Conservation (phyloP, 148 eudicot genomes). For the Chenopodium album region DNA sequence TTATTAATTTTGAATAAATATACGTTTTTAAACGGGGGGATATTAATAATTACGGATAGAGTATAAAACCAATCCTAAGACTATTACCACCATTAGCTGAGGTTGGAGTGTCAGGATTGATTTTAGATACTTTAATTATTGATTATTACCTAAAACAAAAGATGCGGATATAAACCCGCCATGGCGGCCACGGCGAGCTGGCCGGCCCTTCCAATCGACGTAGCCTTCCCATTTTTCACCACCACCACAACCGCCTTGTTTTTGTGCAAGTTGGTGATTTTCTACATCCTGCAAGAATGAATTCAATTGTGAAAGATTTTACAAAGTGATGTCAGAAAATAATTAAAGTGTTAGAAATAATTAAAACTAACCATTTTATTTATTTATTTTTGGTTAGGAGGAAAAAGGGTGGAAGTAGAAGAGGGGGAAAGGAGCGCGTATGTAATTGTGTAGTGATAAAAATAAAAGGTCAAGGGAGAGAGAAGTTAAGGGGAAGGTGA, state of each 20-base stretch:
- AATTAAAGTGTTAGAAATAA: too few relatives aligned
- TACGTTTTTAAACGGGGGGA: too few relatives aligned
- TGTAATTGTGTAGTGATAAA: not conserved
- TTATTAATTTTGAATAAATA: too few relatives aligned
- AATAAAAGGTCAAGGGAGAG: not conserved
- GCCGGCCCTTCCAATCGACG: conserved; percentile 33
- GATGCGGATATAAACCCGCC: conserved; percentile 38
- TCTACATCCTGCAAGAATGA: conserved; percentile 34
- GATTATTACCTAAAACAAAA: conserved; percentile 33
- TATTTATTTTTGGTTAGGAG: not conserved
- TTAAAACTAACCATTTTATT: not conserved
- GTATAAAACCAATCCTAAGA: too few relatives aligned
- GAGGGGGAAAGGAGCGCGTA: too few relatives aligned
- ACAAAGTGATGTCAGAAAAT: too few relatives aligned
- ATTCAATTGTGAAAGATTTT: not conserved
- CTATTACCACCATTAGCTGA: too few relatives aligned
- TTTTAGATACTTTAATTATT: too few relatives aligned
- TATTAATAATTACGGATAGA: too few relatives aligned
- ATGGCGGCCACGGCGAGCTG: conserved; percentile 32
- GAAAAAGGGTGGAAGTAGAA: too few relatives aligned
- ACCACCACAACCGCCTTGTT: not conserved
- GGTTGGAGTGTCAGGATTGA: too few relatives aligned
- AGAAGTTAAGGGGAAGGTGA: not conserved
- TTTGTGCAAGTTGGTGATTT: conserved; percentile 4
- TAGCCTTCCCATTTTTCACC: conserved; percentile 39